Percentiles rank a stretch among this genome's conserved stretches.
These are phyloP conservation scores for Mentha longifolia DNA, from an alignment of 257 asterid genomes.

Conservation along the genomic window DNA sequence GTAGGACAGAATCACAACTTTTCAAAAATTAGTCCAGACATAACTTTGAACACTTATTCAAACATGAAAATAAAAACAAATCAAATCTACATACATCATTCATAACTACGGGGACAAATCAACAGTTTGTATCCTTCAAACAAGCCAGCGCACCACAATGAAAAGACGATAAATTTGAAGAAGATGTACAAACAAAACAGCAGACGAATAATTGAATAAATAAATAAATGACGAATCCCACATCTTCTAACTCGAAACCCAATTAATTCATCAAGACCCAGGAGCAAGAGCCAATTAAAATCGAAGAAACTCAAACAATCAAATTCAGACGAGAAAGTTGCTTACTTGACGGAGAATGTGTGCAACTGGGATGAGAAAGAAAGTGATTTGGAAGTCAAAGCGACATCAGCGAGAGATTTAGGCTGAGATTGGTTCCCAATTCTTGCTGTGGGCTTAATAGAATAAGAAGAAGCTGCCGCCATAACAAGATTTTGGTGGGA, in stretches of 20 bases:
- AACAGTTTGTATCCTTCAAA: background rate
- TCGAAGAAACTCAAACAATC: background rate
- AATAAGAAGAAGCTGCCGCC: slow-evolving; percentile 50
- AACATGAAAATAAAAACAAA: background rate
- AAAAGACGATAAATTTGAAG: background rate
- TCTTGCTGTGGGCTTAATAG: slow-evolving; percentile 30
- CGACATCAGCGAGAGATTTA: slow-evolving; percentile 29
- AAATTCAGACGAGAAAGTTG: slow-evolving; percentile 9
- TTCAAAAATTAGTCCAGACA: background rate
- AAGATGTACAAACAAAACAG: background rate
- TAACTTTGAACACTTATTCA: background rate
- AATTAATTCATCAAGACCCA: slow-evolving; percentile 3
- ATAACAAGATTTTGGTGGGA: slow-evolving; percentile 29
- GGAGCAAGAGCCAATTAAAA: slow-evolving; percentile 1
- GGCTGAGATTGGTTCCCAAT: slow-evolving; percentile 28
- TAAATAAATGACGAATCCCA: background rate
- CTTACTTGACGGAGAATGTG: slow-evolving; percentile 50
- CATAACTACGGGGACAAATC: background rate
- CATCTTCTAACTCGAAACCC: background rate
- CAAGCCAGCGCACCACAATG: background rate
- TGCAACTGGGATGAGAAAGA: slow-evolving; percentile 61
- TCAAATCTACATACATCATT: background rate
- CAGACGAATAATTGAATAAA: background rate
- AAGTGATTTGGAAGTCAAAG: slow-evolving; percentile 39
- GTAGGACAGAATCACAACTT: too few species aligned